Base-by-base conservation (phyloP, 352 stramenopile genomes). In the Pythium apleroticum region DNA sequence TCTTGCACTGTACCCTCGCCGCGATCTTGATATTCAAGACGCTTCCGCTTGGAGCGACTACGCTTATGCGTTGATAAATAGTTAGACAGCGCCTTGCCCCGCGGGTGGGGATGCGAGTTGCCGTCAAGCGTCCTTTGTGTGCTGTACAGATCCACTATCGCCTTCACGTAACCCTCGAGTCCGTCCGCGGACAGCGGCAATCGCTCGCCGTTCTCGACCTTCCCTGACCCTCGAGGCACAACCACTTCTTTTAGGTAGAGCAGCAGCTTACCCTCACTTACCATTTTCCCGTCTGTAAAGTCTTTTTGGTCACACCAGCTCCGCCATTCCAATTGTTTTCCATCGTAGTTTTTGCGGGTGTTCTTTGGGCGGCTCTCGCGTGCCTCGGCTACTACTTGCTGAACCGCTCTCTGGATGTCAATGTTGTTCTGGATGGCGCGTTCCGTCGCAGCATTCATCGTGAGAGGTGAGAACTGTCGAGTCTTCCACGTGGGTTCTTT, bases 141-240 rank as follows among this genome's bases (percentile, higher is more conserved):
- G 24, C 22, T 35, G 48, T 35, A 55, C 9, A 55, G 19, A 55
- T 55, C 48, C 10, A 55, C 30, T 5, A 31, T 5, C 17, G 48
- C 22, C 48, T 55, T 55, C 22, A 55, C 48, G 35, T 55, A 55
- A 4, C 48, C 48, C 12, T 55, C 48, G 11, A 55, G 22, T 14
- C 48, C 25, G 5, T 55, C 48, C 7, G 15, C 14, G 19, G 48
- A 55, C 11, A 55, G 22, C 3, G 17, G 45, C 45, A 28, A 19
- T 28, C 7, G 20, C 45, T 52, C 6, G 45, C n/a, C 45, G 45
- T 52, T n/a, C n/a, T n/a, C n/a, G n/a, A n/a, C n/a, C n/a, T 28
- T 24, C 6, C 45, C 45, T 28, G 17, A 0, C 6, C 45, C 45
- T 17, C 17, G 14, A 3, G 45, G 45, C 3, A 52, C 24, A 19